Percentiles rank a stretch among this genome's conserved stretches.
Conservation (phyloP, 1,139 yeast genomes). For the Debaryomyces robertsiae region DNA sequence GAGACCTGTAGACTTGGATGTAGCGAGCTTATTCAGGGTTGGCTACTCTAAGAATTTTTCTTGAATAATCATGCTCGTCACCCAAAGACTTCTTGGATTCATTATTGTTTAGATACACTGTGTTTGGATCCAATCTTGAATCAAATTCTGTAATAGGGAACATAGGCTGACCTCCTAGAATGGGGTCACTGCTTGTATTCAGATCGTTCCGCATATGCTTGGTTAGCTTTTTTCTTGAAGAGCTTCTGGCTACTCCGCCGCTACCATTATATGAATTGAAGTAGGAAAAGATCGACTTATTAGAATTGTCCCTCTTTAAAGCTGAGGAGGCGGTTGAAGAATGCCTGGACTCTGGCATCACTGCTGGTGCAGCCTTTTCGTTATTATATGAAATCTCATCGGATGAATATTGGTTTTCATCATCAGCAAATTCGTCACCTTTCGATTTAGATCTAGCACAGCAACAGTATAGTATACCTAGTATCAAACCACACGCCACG, state of each 20-base stretch:
- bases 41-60: slow-evolving; percentile 69
- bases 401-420: slow-evolving; percentile 39
- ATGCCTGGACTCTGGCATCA: slow-evolving; percentile 16
- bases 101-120: slow-evolving; percentile 59
- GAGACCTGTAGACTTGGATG: too few relatives aligned
- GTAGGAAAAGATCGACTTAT: slow-evolving; percentile 37
- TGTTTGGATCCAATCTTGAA: slow-evolving; percentile 67
- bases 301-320: slow-evolving; percentile 38
- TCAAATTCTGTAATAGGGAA: slow-evolving; percentile 61
- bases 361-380: slow-evolving; percentile 23
- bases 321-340: slow-evolving; percentile 19
- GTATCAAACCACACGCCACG: slow-evolving; percentile 45
- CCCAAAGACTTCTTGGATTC: slow-evolving; percentile 65
- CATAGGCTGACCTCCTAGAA: slow-evolving; percentile 20
- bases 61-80: slow-evolving; percentile 73
- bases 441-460: slow-evolving; percentile 22
- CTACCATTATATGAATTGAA: slow-evolving; percentile 27
- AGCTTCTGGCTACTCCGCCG: slow-evolving; percentile 33
- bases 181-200: slow-evolving; percentile 14
- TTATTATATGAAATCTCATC: slow-evolving; percentile 31
- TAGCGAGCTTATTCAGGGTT: slow-evolving; percentile 48
- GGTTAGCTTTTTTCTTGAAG: slow-evolving; percentile 35
- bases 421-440: slow-evolving; percentile 39
- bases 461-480: slow-evolving; percentile 39
- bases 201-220: slow-evolving; percentile 18